These are phyloP conservation scores for Setaria italica DNA, from an alignment of 202 grass and related monocot species.

Conservation along the genomic window DNA sequence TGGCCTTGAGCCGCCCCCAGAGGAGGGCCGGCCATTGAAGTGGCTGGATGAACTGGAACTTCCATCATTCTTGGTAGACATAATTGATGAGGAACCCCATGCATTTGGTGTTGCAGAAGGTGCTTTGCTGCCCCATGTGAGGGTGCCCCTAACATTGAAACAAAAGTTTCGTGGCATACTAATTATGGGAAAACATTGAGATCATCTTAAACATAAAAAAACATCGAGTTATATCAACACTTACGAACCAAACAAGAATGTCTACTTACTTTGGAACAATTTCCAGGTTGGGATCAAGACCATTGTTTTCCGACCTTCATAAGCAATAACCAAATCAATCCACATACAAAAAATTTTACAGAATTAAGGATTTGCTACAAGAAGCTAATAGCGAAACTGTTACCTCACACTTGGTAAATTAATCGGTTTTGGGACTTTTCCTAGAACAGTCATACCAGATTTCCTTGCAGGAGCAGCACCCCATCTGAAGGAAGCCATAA, in stretches of 20 bases:
- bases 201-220: slow-evolving; percentile 9
- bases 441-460: slow-evolving; percentile 98
- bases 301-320: slow-evolving; percentile 98
- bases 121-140: slow-evolving; percentile 82
- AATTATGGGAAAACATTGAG: slow-evolving; percentile 33
- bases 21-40: slow-evolving; percentile 71
- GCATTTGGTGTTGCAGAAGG: slow-evolving; percentile 74
- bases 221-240: slow-evolving; percentile 14
- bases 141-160: slow-evolving; percentile 74
- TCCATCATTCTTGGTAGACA: slow-evolving; percentile 82
- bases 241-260: slow-evolving; percentile 29
- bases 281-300: slow-evolving; percentile 92
- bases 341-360: slow-evolving; percentile 30
- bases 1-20: slow-evolving; percentile 82
- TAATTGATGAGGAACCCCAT: slow-evolving; percentile 77
- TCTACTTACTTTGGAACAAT: slow-evolving; percentile 94
- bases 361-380: background rate
- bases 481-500: slow-evolving; percentile 70
- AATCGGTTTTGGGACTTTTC: slow-evolving; percentile 97
- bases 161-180: slow-evolving; percentile 22
- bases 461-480: slow-evolving; percentile 71
- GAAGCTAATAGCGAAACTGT: slow-evolving; percentile 8
- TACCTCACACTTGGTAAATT: slow-evolving; percentile 99
- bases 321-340: slow-evolving; percentile 50
- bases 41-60: slow-evolving; percentile 65